Evolutionary conservation across 2,329 filamentous ascomycete species (phyloP), one percentile per base, ranked within the genome.

Genomic region (Zarea fungicola): DNA sequence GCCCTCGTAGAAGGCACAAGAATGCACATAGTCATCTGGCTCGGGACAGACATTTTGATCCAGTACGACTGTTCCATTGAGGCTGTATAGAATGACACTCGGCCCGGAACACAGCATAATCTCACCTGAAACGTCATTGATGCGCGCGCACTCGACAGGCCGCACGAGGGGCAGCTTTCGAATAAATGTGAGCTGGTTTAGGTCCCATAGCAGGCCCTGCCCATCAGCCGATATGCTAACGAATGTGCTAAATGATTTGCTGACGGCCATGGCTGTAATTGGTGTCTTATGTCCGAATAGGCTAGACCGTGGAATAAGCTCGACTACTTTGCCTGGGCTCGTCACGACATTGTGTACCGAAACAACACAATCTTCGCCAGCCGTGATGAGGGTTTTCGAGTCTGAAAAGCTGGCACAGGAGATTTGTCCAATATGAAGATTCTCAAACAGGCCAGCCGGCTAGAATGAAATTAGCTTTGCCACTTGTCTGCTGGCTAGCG

Each of bases 1-100:
- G 0, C 92, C 92, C 64, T 97, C 91, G 67, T 97, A 97, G 65
- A 96, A 96, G 3, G 91, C 88, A 55, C 90, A 93, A 1, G 85
- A 83, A 42, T 88, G 76, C 3, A 96, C 83, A 28, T 78, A 83
- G 61, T 96, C 92, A 21, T 92, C 87, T 9, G 77, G 72, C 29
- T 74, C 72, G 2, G 61, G 77, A 58, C 89, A 93, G 1, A 96
- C 80, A 29, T 87, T 85, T 64, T 96, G 89, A 50, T 93, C 83
- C 0, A 96, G 73, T 2, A 99, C 73, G 1, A 91, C 66, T 6
- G 87, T 81, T 4, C 93, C 93, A 58, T 99, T 99, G 31, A 99
- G 77, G 0, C 89, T 92, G 65, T 89, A 96, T 2, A 99, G 68
- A 5, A 85, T 72, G 31, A 96, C 76, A 31, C 85, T 81, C 3